These are phyloP conservation scores for Dioscorea alata DNA, from an alignment of 106 monocot species.

Conservation along the genomic window DNA sequence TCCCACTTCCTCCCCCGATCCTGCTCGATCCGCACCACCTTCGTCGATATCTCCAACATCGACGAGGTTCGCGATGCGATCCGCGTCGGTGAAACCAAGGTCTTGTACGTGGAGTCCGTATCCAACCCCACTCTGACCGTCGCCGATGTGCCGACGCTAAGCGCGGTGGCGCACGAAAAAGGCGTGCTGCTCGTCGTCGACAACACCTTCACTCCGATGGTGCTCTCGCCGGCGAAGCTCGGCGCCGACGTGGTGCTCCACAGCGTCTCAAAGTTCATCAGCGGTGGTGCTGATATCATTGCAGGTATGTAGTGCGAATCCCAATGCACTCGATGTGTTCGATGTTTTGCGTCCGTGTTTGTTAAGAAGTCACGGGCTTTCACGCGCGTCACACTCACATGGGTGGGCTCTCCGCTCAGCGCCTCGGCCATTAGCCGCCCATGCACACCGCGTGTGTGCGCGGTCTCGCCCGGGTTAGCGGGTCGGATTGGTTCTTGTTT, in stretches of 20 bases:
- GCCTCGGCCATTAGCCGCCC: no score
- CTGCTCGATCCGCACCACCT: slow-evolving; percentile 60
- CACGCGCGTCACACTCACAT: no score
- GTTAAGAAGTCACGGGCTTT: no score
- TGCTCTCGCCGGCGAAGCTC: slow-evolving; percentile 77
- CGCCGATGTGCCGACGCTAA: slow-evolving; percentile 59
- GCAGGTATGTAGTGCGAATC: slow-evolving; percentile 41
- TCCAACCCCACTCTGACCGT: slow-evolving; percentile 82
- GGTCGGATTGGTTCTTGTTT: no score
- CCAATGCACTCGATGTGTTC: no score
- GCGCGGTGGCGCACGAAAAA: slow-evolving; percentile 54
- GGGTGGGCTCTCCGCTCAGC: no score
- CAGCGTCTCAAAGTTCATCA: slow-evolving; percentile 89
- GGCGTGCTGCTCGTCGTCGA: slow-evolving; percentile 85
- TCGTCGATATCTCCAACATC: slow-evolving; percentile 52
- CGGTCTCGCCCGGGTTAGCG: no score
- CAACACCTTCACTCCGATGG: slow-evolving; percentile 94
- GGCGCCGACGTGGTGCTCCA: slow-evolving; percentile 93
- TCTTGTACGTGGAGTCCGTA: slow-evolving; percentile 73
- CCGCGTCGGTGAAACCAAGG: slow-evolving; percentile 56
- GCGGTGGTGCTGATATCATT: slow-evolving; percentile 88
- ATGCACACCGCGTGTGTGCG: no score
- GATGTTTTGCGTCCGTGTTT: no score
- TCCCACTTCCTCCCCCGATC: slow-evolving; percentile 45
- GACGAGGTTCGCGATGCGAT: slow-evolving; percentile 49